phyloP scores from a whole-genome alignment of 371 early-diverging fungal genomes.

The Funneliformis caledonium region DNA sequence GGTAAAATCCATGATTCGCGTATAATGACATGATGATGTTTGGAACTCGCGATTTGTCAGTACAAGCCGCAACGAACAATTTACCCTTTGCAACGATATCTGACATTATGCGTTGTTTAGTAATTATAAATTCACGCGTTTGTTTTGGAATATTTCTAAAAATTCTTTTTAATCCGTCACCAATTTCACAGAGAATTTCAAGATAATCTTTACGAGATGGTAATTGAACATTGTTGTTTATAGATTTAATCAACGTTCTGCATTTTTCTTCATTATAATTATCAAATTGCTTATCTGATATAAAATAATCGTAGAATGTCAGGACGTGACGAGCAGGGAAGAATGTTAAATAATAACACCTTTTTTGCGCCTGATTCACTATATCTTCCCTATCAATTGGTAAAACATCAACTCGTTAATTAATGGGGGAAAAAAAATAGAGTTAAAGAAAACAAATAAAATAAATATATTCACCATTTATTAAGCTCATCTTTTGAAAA shows the following conservation, averaged over 20 bases:
- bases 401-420: background rate
- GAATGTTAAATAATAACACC: conserved; percentile 40
- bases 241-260: conserved; percentile 14
- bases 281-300: background rate
- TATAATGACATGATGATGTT: conserved; percentile 37
- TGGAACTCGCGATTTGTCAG: conserved; percentile 24
- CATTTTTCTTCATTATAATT: conserved; percentile 15
- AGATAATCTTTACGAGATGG: conserved; percentile 24
- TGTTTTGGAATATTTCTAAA: conserved; percentile 9
- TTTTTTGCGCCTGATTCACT: conserved; percentile 10
- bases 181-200: conserved; percentile 30
- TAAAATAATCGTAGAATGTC: conserved; percentile 38
- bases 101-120: background rate
- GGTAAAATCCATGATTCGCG: conserved; percentile 15
- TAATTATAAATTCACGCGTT: background rate
- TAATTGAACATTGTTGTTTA: conserved; percentile 21
- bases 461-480: conserved; percentile 27
- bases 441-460: background rate
- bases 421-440: background rate
- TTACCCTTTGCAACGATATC: conserved; percentile 6
- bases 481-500: conserved; percentile 23
- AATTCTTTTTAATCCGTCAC: background rate
- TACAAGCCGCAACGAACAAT: conserved; percentile 35
- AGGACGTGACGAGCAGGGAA: conserved; percentile 31
- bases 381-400: conserved; percentile 26